phyloP scores from a whole-genome alignment of 1,284 basidiomycete species.

The Ceratobasidium sp. region DNA sequence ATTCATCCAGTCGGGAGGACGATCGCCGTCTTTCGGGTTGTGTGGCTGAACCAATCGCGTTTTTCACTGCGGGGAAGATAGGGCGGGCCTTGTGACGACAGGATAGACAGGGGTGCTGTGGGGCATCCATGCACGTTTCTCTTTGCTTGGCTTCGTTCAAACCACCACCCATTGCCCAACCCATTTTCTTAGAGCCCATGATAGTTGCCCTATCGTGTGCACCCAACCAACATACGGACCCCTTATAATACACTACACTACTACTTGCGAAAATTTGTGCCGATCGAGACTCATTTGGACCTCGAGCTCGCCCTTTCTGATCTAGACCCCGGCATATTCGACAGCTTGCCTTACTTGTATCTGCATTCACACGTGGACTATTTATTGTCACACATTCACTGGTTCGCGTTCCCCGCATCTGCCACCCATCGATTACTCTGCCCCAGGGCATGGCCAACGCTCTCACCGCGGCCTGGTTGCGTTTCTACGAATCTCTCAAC shows the following conservation, averaged over 20 bases:
- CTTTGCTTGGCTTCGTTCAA: not conserved
- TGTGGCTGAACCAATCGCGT: conserved; percentile 28
- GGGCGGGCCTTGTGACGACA: conserved; percentile 20
- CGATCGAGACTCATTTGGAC: not conserved
- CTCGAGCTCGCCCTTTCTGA: not conserved
- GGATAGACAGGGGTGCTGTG: not conserved
- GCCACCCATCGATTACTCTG: not conserved
- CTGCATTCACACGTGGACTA: conserved; percentile 18
- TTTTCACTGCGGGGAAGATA: conserved; percentile 17
- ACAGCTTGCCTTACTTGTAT: not conserved
- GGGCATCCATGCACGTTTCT: not conserved
- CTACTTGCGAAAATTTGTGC: not conserved
- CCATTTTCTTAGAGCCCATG: not conserved
- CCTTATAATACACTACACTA: not conserved
- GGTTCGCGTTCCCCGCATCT: not conserved
- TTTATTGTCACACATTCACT: not conserved
- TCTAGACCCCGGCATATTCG: not conserved
- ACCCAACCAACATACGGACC: not conserved
- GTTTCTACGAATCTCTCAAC: conserved; percentile 58
- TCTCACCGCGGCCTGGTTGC: conserved; percentile 3
- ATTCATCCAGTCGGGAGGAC: not conserved
- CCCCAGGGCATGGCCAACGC: conserved; percentile 34
- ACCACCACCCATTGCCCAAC: conserved; percentile 10
- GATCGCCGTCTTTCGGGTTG: not conserved
- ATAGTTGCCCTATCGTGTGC: not conserved